phyloP scores from a whole-genome alignment of 306 rosid genomes.

The Dalbergia cultrata region DNA sequence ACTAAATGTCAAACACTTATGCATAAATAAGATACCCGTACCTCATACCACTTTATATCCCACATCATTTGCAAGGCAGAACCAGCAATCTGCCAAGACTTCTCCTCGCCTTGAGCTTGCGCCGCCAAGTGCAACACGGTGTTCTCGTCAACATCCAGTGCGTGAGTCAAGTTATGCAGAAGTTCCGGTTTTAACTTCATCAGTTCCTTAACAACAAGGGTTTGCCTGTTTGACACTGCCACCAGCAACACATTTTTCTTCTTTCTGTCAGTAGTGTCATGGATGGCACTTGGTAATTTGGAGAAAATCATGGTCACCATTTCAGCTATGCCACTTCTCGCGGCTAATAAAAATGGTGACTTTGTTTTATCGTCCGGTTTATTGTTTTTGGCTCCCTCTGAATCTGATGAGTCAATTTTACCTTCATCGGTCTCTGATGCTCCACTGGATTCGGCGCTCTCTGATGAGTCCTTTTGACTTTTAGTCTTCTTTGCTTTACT shows the following conservation, averaged over 20 bases:
- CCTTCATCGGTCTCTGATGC: too few species aligned
- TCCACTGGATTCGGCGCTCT: too few species aligned
- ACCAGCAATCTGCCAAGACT: conserved; percentile 52
- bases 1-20: too few species aligned
- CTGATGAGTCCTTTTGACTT: too few species aligned
- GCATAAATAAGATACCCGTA: too few species aligned
- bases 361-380: too few species aligned
- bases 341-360: conserved; percentile 52
- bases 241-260: conserved; percentile 49
- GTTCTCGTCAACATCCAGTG: conserved; percentile 11
- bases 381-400: too few species aligned
- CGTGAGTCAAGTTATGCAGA: conserved; percentile 33
- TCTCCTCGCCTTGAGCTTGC: background rate
- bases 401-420: too few species aligned
- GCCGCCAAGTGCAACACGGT: conserved; percentile 53
- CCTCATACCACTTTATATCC: too few species aligned
- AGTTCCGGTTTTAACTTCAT: background rate
- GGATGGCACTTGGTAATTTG: conserved; percentile 39
- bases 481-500: too few species aligned
- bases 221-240: conserved; percentile 46
- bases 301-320: conserved; percentile 33
- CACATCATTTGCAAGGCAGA: too few species aligned
- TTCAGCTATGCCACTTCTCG: conserved; percentile 48
- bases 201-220: conserved; percentile 36
- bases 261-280: conserved; percentile 35